A percentile compares a stretch with the other conserved stretches of the same genome.
These are phyloP conservation scores for Sphaerulina musiva DNA, from an alignment of 2,329 filamentous ascomycete genomes.

Conservation along the genomic window DNA sequence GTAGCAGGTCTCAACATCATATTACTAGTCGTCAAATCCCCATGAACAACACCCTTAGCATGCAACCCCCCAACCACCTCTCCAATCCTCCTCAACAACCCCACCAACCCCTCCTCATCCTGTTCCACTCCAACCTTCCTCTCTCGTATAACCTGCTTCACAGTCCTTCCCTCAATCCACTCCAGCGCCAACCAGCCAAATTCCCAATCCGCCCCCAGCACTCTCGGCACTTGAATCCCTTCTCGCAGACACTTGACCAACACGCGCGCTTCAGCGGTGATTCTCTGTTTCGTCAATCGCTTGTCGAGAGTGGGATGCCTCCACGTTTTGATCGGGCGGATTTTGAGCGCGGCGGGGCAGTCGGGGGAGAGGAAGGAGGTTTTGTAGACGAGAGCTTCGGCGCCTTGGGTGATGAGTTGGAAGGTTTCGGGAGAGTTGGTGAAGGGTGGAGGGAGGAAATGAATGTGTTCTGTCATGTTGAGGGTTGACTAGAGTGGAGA, in stretches of 20 bases:
- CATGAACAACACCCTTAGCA: conserved; percentile 79
- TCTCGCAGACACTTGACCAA: conserved; percentile 71
- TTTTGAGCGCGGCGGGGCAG: conserved; percentile 73
- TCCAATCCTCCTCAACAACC: conserved; percentile 33
- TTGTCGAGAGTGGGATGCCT: conserved; percentile 83
- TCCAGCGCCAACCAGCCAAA: conserved; percentile 71
- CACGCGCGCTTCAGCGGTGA: conserved; percentile 82
- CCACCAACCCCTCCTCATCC: conserved; percentile 27
- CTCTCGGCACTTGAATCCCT: conserved; percentile 72
- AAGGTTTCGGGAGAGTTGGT: conserved; percentile 54
- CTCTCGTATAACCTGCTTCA: conserved; percentile 57
- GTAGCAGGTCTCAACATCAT: conserved; percentile 62
- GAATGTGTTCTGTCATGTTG: not conserved
- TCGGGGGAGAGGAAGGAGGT: conserved; percentile 67
- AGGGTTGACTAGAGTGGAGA: not conserved
- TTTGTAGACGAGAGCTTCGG: conserved; percentile 89
- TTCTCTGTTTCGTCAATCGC: conserved; percentile 76
- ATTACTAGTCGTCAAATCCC: conserved; percentile 95
- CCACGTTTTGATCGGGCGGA: conserved; percentile 86
- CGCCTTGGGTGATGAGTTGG: conserved; percentile 79
- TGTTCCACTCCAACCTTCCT: conserved; percentile 22
- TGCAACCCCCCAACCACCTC: conserved; percentile 54
- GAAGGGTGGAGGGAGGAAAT: conserved; percentile 58
- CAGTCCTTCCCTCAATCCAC: conserved; percentile 69
- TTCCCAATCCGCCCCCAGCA: conserved; percentile 64